These are phyloP conservation scores for Colletotrichum eleusines DNA, from an alignment of 2,329 filamentous ascomycete species.

Conservation along the genomic window DNA sequence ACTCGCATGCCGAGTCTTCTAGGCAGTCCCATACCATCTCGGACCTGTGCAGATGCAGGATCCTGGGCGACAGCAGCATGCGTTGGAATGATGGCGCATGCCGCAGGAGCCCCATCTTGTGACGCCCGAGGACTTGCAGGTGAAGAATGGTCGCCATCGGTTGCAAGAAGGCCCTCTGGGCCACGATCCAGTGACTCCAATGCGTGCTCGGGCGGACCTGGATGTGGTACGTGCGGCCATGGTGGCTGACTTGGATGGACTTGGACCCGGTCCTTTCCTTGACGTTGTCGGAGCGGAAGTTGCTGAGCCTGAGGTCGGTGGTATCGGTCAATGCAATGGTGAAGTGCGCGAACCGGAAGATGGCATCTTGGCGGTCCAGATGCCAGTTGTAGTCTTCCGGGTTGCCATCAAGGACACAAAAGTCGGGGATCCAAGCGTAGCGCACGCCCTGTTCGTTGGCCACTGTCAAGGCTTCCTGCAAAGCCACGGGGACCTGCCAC, in stretches of 20 bases:
- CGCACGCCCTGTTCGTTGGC: slow-evolving; percentile 15
- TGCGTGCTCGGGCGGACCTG: slow-evolving; percentile 13
- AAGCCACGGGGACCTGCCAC: slow-evolving; percentile 24
- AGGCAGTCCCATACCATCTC: slow-evolving; percentile 30
- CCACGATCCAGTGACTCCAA: background rate
- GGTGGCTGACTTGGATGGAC: background rate
- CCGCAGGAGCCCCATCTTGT: background rate
- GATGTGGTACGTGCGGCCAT: background rate
- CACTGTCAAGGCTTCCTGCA: slow-evolving; percentile 20
- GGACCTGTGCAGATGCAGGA: slow-evolving; percentile 12
- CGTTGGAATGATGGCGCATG: slow-evolving; percentile 13
- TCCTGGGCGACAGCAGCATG: slow-evolving; percentile 10
- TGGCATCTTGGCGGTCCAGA: slow-evolving; percentile 6
- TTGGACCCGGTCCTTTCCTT: background rate
- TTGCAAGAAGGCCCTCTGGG: background rate
- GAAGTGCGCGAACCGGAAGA: slow-evolving; percentile 10
- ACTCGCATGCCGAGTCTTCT: slow-evolving; percentile 13
- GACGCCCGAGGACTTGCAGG: too few relatives aligned
- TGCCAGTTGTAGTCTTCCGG: slow-evolving; percentile 20
- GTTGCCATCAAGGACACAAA: slow-evolving; percentile 23
- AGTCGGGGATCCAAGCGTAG: slow-evolving; percentile 7
- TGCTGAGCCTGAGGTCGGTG: slow-evolving; percentile 13
- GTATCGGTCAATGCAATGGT: slow-evolving; percentile 22
- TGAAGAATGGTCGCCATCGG: background rate
- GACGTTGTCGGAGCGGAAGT: background rate